Percentiles rank a stretch among this genome's conserved stretches.
Conservation (phyloP, 2,329 filamentous ascomycete species). For the Ceratocystis cacaofunesta region DNA sequence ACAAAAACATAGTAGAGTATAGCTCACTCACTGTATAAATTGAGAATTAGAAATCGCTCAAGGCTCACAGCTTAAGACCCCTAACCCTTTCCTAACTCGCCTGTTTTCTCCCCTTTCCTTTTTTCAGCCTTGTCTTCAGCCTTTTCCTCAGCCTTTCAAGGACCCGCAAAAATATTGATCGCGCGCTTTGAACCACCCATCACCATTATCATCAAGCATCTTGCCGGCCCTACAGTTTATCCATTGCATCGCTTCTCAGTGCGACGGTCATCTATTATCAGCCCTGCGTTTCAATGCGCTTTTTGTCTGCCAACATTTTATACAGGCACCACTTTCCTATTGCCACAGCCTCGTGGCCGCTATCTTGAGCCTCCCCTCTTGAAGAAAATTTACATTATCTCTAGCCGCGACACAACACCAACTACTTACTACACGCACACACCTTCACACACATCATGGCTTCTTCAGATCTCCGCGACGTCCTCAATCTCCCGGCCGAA, state of each 20-base stretch:
- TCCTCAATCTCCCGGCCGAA: constrained; percentile 63
- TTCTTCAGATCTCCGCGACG: constrained; percentile 71
- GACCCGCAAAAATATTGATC: background rate
- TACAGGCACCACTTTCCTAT: background rate
- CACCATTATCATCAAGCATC: background rate
- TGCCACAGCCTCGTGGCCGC: background rate
- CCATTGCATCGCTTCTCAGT: background rate
- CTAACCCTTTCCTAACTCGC: background rate
- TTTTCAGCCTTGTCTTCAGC: background rate
- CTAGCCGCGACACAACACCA: constrained; percentile 3
- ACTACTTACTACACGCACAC: background rate
- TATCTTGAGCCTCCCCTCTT: background rate
- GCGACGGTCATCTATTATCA: background rate
- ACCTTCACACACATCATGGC: constrained; percentile 37
- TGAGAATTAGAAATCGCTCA: too few relatives aligned
- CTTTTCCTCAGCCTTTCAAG: background rate
- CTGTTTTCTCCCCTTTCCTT: background rate
- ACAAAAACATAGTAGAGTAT: too few relatives aligned
- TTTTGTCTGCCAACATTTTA: background rate
- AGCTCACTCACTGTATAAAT: too few relatives aligned
- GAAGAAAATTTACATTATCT: constrained; percentile 3
- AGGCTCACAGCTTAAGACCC: too few relatives aligned
- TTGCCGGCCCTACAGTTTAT: background rate
- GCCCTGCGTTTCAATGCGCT: background rate
- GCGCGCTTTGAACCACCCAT: background rate